Base-by-base conservation (phyloP, 805 yeast species). In the Sugiyamaella floridensis region DNA sequence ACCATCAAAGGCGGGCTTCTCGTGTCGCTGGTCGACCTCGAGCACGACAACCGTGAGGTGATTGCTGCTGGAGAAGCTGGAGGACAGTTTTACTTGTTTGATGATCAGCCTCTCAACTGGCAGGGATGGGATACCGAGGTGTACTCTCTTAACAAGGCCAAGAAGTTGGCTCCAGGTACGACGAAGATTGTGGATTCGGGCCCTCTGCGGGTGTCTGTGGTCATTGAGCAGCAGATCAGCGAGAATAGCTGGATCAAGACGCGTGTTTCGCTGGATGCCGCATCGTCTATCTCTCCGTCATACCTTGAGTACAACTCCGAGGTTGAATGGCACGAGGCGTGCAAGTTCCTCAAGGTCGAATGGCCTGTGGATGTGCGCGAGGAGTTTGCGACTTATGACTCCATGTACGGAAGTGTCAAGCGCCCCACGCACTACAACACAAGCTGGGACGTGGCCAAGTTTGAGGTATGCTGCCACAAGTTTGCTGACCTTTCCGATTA, bases 121-220 rank as follows among this genome's bases (percentile, higher is more conserved):
- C 96, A 88, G 48, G 98, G 97, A 1, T 92, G 99, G 99, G 98
- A 93, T 67, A 92, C 97, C 0, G 99, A 92, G 67, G 77, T 90
- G 54, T 93, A 81, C 65, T 86, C 96, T 0, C 76, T 87, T 54
- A 86, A 85, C 61, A 89, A 85, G 65, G 80, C 76, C 65, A 73
- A 72, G 51, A 78, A 80, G 55, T 66, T 82, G 19, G 62, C 63
- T 29, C 54, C 58, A 4, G 68, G 72, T 10, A 69, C 73, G 19
- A 70, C 67, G 16, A 58, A 75, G 0, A 69, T 71, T n/a, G 70
- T 69, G 22, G 76, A 75, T 45, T 66, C 69, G 40, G 82, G 84
- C 34, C 81, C 85, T 14, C 71, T 84, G 47, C 77, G 80, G 52
- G 78, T 85, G 1, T 76, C 89, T 0, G 71, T 89, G 40, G 70